These are phyloP conservation scores for Aspergillus sp. DNA, from an alignment of 2,329 filamentous ascomycete species.

Conservation along the genomic window DNA sequence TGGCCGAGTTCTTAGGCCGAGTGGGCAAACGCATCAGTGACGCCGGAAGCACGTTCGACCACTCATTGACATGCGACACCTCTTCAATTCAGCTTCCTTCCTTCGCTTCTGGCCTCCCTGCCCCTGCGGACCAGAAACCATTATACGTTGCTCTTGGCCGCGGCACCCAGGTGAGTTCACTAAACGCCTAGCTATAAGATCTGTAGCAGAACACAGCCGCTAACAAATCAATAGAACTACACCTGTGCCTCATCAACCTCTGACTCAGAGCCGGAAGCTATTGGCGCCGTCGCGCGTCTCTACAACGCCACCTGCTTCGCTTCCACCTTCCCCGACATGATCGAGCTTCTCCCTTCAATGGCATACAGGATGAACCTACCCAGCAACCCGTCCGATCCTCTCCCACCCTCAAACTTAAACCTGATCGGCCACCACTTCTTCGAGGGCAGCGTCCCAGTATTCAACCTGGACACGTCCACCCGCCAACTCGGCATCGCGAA, in stretches of 20 bases:
- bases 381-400: constrained; percentile 30
- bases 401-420: constrained; percentile 57
- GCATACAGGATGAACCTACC: constrained; percentile 66
- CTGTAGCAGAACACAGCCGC: neutral
- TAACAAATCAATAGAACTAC: constrained; percentile 70
- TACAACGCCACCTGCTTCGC: constrained; percentile 86
- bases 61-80: constrained; percentile 31
- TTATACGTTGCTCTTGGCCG: constrained; percentile 82
- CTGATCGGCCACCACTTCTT: constrained; percentile 83
- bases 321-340: constrained; percentile 65
- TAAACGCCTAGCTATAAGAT: neutral
- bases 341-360: constrained; percentile 64
- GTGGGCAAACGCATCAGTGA: constrained; percentile 41
- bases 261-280: constrained; percentile 60
- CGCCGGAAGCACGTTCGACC: constrained; percentile 18
- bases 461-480: constrained; percentile 66
- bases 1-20: constrained; percentile 40
- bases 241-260: constrained; percentile 68
- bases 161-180: constrained; percentile 60
- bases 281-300: constrained; percentile 77
- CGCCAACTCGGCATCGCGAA: constrained; percentile 55
- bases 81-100: constrained; percentile 36
- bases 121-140: constrained; percentile 61
- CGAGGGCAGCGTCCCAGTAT: constrained; percentile 68
- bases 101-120: constrained; percentile 61